Conservation (phyloP, 2,329 filamentous ascomycete species). For the Furcasterigmium sp. region DNA sequence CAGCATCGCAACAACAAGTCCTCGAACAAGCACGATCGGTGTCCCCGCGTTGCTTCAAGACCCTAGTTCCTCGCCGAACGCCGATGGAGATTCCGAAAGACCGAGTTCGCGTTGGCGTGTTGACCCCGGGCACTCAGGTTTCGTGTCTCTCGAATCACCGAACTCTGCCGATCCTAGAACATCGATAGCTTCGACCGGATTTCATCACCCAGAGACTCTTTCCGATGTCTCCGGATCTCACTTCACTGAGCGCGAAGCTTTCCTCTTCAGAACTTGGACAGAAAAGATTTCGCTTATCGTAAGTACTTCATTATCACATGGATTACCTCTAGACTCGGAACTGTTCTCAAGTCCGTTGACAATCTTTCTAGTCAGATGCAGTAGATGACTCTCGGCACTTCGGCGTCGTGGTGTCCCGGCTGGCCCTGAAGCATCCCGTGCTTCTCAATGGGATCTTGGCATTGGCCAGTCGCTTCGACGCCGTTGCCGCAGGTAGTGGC, state of each 20-base stretch:
- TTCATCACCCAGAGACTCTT: not conserved
- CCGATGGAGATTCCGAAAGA: too few species aligned
- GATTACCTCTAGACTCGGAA: not conserved
- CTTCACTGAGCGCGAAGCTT: constrained; percentile 7
- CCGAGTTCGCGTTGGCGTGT: too few species aligned
- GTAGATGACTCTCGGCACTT: constrained; percentile 27
- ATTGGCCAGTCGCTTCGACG: constrained; percentile 37
- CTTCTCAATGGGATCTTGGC: constrained; percentile 40
- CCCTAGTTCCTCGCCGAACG: too few species aligned
- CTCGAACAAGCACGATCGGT: too few species aligned
- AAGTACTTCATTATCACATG: not conserved
- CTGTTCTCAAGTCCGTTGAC: not conserved
- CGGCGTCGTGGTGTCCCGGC: constrained; percentile 37
- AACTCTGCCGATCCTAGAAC: not conserved
- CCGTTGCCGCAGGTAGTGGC: constrained; percentile 25
- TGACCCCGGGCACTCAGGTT: too few species aligned
- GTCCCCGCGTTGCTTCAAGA: too few species aligned
- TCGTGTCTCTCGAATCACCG: too few species aligned
- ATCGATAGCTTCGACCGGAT: not conserved
- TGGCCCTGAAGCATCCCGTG: constrained; percentile 39
- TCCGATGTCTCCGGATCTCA: not conserved
- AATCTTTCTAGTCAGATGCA: too few species aligned
- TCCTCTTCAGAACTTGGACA: constrained; percentile 7
- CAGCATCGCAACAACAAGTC: too few species aligned
- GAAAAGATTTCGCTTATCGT: constrained; percentile 8